Percentiles rank a stretch among this genome's conserved stretches.
Conservation (phyloP, 805 yeast species). For the Nakazawaea laoshanensis region DNA sequence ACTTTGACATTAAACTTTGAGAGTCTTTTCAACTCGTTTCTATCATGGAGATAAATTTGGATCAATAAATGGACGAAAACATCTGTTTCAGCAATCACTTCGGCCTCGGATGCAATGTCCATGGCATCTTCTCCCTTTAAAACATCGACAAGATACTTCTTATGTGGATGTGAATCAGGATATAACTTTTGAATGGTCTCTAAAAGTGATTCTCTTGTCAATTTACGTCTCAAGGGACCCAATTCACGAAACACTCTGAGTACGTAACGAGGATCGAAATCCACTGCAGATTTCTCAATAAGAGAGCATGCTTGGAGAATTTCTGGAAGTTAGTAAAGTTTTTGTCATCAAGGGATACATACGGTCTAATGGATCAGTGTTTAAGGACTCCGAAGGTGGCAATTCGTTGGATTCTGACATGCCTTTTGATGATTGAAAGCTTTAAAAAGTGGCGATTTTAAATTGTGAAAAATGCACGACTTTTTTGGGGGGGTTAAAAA, state of each 20-base stretch:
- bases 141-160: conserved; percentile 29
- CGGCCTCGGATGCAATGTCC: conserved; percentile 15
- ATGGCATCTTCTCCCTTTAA: conserved; percentile 21
- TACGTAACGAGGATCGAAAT: conserved; percentile 80
- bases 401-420: too few relatives aligned
- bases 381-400: too few relatives aligned
- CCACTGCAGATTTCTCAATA: conserved; percentile 53
- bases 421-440: too few relatives aligned
- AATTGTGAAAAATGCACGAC: too few relatives aligned
- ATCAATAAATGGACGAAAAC: conserved; percentile 71
- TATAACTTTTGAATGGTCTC: conserved; percentile 48
- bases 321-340: too few relatives aligned
- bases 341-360: too few relatives aligned
- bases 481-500: too few relatives aligned
- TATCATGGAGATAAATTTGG: conserved; percentile 69
- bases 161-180: conserved; percentile 37
- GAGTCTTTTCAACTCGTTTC: conserved; percentile 37
- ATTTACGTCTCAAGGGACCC: conserved; percentile 60
- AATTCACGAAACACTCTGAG: conserved; percentile 80
- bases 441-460: too few relatives aligned
- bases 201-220: conserved; percentile 47
- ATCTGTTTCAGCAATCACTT: conserved; percentile 69
- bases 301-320: conserved; percentile 28
- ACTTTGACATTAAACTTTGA: conserved; percentile 45
- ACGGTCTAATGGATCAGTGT: too few relatives aligned